Conservation (phyloP, 176 grass and related monocot species). For the Rhynchospora breviuscula region DNA sequence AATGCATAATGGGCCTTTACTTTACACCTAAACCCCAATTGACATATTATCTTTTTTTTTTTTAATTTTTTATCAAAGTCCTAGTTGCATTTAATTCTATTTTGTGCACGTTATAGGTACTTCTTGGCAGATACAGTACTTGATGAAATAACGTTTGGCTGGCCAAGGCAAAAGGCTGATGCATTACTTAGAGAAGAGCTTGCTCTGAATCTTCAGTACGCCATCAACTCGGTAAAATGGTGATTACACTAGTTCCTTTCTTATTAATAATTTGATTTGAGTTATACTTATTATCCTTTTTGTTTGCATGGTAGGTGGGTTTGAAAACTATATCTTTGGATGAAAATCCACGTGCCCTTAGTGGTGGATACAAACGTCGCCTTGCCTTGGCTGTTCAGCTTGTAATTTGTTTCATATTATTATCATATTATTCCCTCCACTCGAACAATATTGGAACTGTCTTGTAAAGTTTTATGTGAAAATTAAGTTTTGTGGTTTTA, state of each 20-base stretch:
- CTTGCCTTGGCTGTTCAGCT: constrained; percentile 91
- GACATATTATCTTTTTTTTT: neutral
- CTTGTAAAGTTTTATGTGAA: neutral
- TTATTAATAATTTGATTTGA: neutral
- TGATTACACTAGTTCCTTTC: neutral
- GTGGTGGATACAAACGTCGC: constrained; percentile 76
- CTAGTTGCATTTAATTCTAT: neutral
- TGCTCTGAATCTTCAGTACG: constrained; percentile 59
- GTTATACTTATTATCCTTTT: neutral
- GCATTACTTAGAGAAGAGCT: constrained; percentile 42
- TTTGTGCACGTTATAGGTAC: constrained; percentile 34
- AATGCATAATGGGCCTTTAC: neutral
- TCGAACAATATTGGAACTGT: neutral
- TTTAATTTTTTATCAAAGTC: neutral
- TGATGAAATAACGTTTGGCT: constrained; percentile 91
- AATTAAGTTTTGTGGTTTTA: constrained; percentile 30
- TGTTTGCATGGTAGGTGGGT: constrained; percentile 52
- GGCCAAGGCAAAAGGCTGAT: constrained; percentile 70
- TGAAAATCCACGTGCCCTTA: constrained; percentile 65
- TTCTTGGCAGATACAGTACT: constrained; percentile 84
- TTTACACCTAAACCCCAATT: neutral
- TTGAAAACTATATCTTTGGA: constrained; percentile 65
- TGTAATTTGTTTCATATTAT: constrained; percentile 35
- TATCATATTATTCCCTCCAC: neutral
- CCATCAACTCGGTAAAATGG: constrained; percentile 56